Evolutionary conservation across 1,284 basidiomycete genomes (phyloP), one percentile per base, ranked within the genome.

Genomic region (Ustilago trichophora): DNA sequence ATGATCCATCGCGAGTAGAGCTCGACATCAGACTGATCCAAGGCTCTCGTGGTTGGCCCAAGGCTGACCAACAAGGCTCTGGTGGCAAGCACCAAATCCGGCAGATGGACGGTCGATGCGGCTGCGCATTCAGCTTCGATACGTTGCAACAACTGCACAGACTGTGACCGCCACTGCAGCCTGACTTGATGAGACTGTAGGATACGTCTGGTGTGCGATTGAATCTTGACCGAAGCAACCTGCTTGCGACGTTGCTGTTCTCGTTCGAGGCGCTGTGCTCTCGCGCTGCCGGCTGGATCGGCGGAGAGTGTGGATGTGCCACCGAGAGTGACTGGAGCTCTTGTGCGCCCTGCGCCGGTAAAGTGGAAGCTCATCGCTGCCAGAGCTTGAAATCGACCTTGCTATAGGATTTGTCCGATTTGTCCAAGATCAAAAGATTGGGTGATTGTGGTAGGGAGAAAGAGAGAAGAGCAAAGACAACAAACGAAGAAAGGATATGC

Each of bases 351-450:
- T 24, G 59, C 56, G 37, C 71, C 71, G 3, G 67, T 73, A 48
- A 73, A 73, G 38, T 73, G 59, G 41, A 67, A 73, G 52, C 59
- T 59, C 69, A 72, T 72, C 3, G 21, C 22, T 46, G 25, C 18
- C 25, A 6, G 19, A 13, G 18, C 15, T n/a, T 16, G 0, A 6
- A 21, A 11, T 16, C 21, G 24, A 13, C 8, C 19, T 41, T n/a
- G 18, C n/a, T 34, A 26, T n/a, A n/a, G n/a, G n/a, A n/a, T n/a
- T n/a, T n/a, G n/a, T n/a, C n/a, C n/a, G n/a, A n/a, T n/a, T n/a
- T n/a, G n/a, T n/a, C n/a, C n/a, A n/a, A n/a, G n/a, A n/a, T n/a
- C n/a, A n/a, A n/a, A n/a, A n/a, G n/a, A n/a, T n/a, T n/a, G n/a
- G n/a, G n/a, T n/a, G n/a, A n/a, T n/a, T n/a, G n/a, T n/a, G n/a